phyloP scores from a whole-genome alignment of 148 eudicot genomes.

The Gaultheria prostrata region DNA sequence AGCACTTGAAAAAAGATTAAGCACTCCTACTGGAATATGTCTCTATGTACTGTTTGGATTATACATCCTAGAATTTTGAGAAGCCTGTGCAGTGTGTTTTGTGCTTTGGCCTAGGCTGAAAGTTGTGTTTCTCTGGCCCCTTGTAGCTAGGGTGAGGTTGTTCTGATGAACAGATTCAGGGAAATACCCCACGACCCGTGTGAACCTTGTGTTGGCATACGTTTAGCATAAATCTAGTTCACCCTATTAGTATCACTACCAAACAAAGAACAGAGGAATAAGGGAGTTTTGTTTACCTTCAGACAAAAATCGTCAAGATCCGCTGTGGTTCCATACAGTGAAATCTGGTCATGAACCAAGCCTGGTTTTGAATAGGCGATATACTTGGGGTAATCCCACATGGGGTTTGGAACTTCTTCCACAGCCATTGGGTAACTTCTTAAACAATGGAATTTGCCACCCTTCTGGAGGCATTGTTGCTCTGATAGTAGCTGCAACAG shows the following conservation, averaged over 20 bases:
- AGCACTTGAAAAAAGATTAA: neutral
- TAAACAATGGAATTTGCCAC: constrained; percentile 82
- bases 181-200: no score
- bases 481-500: constrained; percentile 94
- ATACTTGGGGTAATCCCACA: constrained; percentile 93
- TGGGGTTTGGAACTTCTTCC: constrained; percentile 85
- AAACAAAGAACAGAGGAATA: neutral
- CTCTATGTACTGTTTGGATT: no score
- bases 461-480: constrained; percentile 94
- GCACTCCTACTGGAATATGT: no score
- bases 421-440: constrained; percentile 55
- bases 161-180: neutral
- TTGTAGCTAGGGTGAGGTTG: neutral
- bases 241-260: neutral
- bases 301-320: constrained; percentile 95
- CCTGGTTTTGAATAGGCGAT: constrained; percentile 93
- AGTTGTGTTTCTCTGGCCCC: neutral
- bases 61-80: no score
- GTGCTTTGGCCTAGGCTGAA: no score
- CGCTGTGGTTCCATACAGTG: constrained; percentile 69
- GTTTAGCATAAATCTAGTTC: neutral
- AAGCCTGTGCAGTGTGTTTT: no score
- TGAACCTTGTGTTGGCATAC: neutral
- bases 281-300: constrained; percentile 44
- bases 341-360: constrained; percentile 84